Evolutionary conservation across 202 grass and related monocot species (phyloP).

Genomic region (Digitaria exilis): DNA sequence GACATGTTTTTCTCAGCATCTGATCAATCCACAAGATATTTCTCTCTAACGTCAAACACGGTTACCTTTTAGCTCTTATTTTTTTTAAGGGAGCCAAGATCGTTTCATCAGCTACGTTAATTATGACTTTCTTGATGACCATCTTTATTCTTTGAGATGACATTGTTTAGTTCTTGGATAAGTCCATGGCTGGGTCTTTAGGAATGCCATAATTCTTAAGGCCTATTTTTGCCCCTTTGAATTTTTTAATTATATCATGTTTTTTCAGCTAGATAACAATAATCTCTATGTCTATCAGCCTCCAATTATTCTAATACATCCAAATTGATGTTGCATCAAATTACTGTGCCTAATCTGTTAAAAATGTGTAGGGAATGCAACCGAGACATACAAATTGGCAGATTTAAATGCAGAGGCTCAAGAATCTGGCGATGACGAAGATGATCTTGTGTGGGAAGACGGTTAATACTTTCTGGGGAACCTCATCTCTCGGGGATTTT

Average conservation of each 20-base stretch:
- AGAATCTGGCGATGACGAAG: conserved; percentile 80
- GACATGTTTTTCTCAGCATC: neutral
- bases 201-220: neutral
- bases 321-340: neutral
- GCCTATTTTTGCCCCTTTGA: neutral
- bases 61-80: neutral
- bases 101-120: neutral
- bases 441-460: conserved; percentile 76
- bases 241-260: neutral
- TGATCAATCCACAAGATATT: too few species aligned
- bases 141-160: neutral
- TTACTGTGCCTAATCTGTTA: conserved; percentile 32
- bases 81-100: neutral
- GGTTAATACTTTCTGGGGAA: conserved; percentile 44
- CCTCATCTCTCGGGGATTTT: neutral
- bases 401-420: conserved; percentile 88
- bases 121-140: neutral
- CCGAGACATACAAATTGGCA: conserved; percentile 61
- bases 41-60: neutral
- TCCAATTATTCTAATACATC: neutral
- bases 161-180: conserved; percentile 1
- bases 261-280: neutral
- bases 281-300: neutral
- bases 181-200: neutral
- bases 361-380: conserved; percentile 55